These are phyloP conservation scores for Acacia crassicarpa DNA, from an alignment of 306 rosid genomes.

Conservation along the genomic window DNA sequence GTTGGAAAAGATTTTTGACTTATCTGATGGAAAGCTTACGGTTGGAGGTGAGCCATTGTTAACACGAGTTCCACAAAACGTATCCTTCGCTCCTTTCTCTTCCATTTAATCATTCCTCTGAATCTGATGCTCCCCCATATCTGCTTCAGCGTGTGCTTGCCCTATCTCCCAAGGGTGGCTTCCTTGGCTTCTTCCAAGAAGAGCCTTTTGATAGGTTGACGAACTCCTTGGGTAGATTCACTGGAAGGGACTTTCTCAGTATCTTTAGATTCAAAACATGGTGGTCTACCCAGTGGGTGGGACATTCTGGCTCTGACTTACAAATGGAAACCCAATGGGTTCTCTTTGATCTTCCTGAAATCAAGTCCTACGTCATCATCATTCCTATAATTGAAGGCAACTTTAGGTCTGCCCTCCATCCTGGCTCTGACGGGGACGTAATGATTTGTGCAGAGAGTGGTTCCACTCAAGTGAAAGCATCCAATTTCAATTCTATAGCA, in stretches of 20 bases:
- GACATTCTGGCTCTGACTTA: slow-evolving; percentile 77
- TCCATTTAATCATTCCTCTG: slow-evolving; percentile 40
- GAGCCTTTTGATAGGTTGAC: slow-evolving; percentile 55
- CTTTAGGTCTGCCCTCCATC: slow-evolving; percentile 74
- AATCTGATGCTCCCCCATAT: slow-evolving; percentile 57
- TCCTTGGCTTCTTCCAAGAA: slow-evolving; percentile 59
- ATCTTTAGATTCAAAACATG: slow-evolving; percentile 91
- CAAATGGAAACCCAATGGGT: slow-evolving; percentile 93
- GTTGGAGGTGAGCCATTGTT: slow-evolving; percentile 60
- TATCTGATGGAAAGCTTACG: slow-evolving; percentile 50
- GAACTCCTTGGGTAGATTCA: slow-evolving; percentile 68
- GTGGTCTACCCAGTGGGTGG: slow-evolving; percentile 96
- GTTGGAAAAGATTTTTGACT: slow-evolving; percentile 39
- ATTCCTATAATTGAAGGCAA: slow-evolving; percentile 64
- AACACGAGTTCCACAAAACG: slow-evolving; percentile 63
- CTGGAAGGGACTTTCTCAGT: slow-evolving; percentile 57
- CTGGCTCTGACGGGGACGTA: slow-evolving; percentile 66
- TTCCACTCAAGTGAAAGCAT: slow-evolving; percentile 52
- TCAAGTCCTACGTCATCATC: slow-evolving; percentile 58
- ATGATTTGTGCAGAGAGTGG: slow-evolving; percentile 81
- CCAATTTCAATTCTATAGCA: slow-evolving; percentile 52
- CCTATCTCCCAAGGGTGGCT: slow-evolving; percentile 68
- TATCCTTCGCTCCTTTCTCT: slow-evolving; percentile 60
- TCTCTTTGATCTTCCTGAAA: slow-evolving; percentile 68
- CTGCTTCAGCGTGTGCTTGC: slow-evolving; percentile 52